Evolutionary conservation across 2,329 filamentous ascomycete genomes (phyloP).

Genomic region (Arthrobotrys entomopaga): DNA sequence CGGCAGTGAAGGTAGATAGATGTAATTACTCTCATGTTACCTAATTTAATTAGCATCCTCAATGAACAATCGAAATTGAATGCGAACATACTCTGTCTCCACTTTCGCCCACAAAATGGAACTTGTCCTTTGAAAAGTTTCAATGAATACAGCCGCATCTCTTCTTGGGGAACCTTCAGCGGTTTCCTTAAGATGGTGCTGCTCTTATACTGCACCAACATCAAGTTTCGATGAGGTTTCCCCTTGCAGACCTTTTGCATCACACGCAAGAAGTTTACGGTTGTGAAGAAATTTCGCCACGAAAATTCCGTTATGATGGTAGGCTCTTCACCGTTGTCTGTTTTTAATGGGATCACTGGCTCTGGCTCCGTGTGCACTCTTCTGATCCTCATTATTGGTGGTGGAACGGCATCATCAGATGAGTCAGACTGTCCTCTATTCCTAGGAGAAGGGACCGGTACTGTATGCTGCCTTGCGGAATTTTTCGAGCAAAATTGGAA

Average conservation of each 20-base stretch:
- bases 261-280: constrained; percentile 93
- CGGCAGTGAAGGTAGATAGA: constrained; percentile 94
- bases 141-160: constrained; percentile 89
- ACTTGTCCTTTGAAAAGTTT: constrained; percentile 99
- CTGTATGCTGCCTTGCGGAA: constrained; percentile 51
- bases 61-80: neutral
- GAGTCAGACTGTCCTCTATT: constrained; percentile 59
- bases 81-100: constrained; percentile 75
- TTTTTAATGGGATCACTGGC: constrained; percentile 58
- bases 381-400: constrained; percentile 77
- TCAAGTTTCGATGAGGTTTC: constrained; percentile 92
- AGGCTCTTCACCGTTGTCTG: constrained; percentile 57
- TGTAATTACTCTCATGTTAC: constrained; percentile 98
- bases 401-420: constrained; percentile 80
- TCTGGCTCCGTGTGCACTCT: constrained; percentile 63
- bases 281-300: constrained; percentile 92
- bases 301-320: constrained; percentile 89
- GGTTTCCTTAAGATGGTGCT: constrained; percentile 90
- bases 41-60: constrained; percentile 14
- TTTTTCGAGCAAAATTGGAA: constrained; percentile 86
- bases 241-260: constrained; percentile 97
- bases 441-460: constrained; percentile 33
- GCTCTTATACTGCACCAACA: constrained; percentile 95
- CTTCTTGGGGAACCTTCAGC: constrained; percentile 86
- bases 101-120: constrained; percentile 96